Evolutionary conservation across 805 yeast genomes (phyloP), one percentile per base, ranked within the genome.

Genomic region (Metschnikowia baotianmanensis): DNA sequence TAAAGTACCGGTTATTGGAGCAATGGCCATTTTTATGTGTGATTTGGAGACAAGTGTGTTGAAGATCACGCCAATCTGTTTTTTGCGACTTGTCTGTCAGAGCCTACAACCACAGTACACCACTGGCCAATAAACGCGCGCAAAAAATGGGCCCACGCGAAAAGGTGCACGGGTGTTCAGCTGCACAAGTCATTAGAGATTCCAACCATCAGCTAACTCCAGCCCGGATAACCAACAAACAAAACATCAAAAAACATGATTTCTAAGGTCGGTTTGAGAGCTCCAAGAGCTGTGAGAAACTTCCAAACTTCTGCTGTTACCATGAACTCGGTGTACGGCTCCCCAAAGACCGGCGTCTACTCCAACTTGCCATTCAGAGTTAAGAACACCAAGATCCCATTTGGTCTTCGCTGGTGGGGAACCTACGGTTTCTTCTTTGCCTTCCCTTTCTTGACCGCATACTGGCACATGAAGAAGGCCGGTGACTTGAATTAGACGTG

Each of bases 301-400:
- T 68, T 88, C 53, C 67, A 83, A 50, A 52, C 64, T 34, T 59
- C 83, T 43, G 62, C 71, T 55, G 64, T 62, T 48, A 47, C 52
- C 35, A 49, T 61, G 60, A 60, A 56, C 55, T 59, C 58, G 37
- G 50, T 65, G 34, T 66, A 53, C 52, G 74, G 74, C 32, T 40
- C 66, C 32, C 73, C 74, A 36, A 58, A 63, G 52, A 50, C 51
- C 40, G 97, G 97, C 60, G 82, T 83, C 34, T 93, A 93, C 82
- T 74, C 84, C 59, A 91, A 93, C 79, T 62, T 91, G 50, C 99
- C 99, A 52, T 93, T 91, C 81, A 80, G 80, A 77, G 95, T 91
- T 50, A 89, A 88, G 78, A 76, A 82, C 79, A 89, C 96, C 78
- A 85, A 81, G 73, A 77, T 91, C 52, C 98, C 97, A 53, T 89